These are phyloP conservation scores for Akebia trifoliata DNA, from an alignment of 164 flowering plant species.

Conservation along the genomic window DNA sequence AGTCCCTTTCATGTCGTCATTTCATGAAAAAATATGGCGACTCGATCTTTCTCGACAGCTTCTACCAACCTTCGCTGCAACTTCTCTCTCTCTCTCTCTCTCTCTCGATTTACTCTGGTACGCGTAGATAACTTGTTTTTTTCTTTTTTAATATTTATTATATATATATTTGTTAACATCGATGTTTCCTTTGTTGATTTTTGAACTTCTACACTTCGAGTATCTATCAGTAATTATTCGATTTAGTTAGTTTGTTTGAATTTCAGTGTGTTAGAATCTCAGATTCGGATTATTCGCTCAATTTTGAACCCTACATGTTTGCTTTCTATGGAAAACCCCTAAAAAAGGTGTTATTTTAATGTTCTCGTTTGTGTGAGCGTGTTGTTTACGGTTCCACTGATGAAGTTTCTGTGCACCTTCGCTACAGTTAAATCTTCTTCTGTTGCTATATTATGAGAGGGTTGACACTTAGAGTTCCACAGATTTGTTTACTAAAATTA, in stretches of 20 bases:
- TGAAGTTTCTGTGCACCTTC: slow-evolving; percentile 30
- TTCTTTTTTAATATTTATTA: too few species aligned
- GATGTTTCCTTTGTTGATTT: not conserved
- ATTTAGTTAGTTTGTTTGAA: slow-evolving; percentile 8
- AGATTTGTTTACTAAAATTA: not conserved
- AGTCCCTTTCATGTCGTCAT: slow-evolving; percentile 13
- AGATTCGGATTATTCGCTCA: not conserved
- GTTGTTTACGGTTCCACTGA: not conserved
- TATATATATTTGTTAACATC: not conserved
- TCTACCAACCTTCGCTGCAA: slow-evolving; percentile 15
- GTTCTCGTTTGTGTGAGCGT: too few species aligned
- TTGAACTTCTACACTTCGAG: not conserved
- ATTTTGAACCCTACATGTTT: not conserved
- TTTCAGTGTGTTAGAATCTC: slow-evolving; percentile 2
- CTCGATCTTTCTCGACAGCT: slow-evolving; percentile 10
- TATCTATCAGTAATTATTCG: slow-evolving; percentile 5
- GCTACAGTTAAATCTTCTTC: not conserved
- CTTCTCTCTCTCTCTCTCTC: not conserved
- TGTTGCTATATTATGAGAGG: not conserved
- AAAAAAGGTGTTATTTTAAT: too few species aligned
- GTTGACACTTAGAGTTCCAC: not conserved
- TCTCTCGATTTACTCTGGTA: too few species aligned
- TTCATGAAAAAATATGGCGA: slow-evolving; percentile 9
- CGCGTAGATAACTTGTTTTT: slow-evolving; percentile 7
- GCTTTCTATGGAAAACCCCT: too few species aligned